A percentile compares a stretch with the other conserved stretches of the same genome.
Evolutionary conservation across 169 alveolate species (phyloP).

Genomic region (Cryptosporidium sp.): DNA sequence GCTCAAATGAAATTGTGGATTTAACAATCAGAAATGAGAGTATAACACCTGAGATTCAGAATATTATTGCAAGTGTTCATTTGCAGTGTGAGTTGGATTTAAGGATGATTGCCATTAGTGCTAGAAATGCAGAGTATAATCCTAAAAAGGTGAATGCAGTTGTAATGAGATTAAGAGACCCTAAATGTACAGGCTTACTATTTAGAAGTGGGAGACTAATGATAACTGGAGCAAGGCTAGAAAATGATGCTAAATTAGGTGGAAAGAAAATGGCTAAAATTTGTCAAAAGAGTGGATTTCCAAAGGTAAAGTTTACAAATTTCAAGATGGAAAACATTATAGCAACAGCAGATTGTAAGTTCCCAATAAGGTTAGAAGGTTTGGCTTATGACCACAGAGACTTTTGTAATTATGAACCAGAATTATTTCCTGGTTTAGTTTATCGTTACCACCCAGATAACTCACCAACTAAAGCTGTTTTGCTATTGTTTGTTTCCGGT

Average conservation of each 20-base stretch:
- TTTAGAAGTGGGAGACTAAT: conserved; percentile 96
- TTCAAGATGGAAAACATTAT: conserved; percentile 97
- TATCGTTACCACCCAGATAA: conserved; percentile 83
- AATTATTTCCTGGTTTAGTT: conserved; percentile 96
- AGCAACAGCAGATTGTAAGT: conserved; percentile 96
- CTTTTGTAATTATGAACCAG: conserved; percentile 97
- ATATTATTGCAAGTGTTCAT: conserved; percentile 95
- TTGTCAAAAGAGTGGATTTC: conserved; percentile 91
- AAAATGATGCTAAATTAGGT: conserved; percentile 91
- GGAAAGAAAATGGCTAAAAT: conserved; percentile 96
- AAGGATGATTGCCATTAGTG: conserved; percentile 92
- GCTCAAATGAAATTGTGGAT: conserved; percentile 14
- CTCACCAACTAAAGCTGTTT: conserved; percentile 91
- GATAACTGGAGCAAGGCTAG: conserved; percentile 96
- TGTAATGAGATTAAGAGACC: conserved; percentile 95
- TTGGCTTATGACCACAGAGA: conserved; percentile 92
- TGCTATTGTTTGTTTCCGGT: conserved; percentile 97
- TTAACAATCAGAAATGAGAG: conserved; percentile 73
- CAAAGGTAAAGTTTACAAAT: conserved; percentile 87
- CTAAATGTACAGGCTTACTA: conserved; percentile 96
- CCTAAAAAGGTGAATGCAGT: conserved; percentile 97
- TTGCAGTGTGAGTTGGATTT: conserved; percentile 90
- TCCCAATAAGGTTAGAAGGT: conserved; percentile 96
- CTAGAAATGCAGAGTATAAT: conserved; percentile 96
- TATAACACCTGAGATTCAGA: conserved; percentile 90